These are phyloP conservation scores for Astrothelium macrocarpum DNA, from an alignment of 495 filamentous ascomycete species.

Conservation along the genomic window DNA sequence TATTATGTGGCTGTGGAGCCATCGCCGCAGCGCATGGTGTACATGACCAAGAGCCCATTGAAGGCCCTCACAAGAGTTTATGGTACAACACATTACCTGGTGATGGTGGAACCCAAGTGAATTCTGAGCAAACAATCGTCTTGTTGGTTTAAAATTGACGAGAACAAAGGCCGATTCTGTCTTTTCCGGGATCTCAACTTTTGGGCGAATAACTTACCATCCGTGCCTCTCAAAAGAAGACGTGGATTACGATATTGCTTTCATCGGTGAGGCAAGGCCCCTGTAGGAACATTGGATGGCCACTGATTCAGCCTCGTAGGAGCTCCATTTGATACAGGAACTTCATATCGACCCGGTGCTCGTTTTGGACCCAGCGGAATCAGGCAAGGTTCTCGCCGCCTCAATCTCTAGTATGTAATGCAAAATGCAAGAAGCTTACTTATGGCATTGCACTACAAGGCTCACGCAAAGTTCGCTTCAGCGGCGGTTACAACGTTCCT, in stretches of 20 bases:
- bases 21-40: constrained; percentile 41
- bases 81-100: constrained; percentile 60
- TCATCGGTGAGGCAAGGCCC: constrained; percentile 26
- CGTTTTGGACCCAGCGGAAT: constrained; percentile 77
- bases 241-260: constrained; percentile 36
- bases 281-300: neutral
- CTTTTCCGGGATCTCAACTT: constrained; percentile 44
- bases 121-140: constrained; percentile 7
- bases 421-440: constrained; percentile 20
- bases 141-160: neutral
- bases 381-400: constrained; percentile 63
- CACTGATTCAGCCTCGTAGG: constrained; percentile 26
- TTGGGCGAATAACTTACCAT: constrained; percentile 66
- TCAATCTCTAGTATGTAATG: constrained; percentile 54
- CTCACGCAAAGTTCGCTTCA: constrained; percentile 46
- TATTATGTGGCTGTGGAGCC: constrained; percentile 27
- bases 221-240: constrained; percentile 62
- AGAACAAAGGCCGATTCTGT: constrained; percentile 50
- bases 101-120: constrained; percentile 60
- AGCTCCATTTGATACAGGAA: constrained; percentile 57
- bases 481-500: constrained; percentile 54
- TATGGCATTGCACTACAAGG: constrained; percentile 26
- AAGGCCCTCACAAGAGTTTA: constrained; percentile 47
- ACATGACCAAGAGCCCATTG: constrained; percentile 45
- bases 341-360: constrained; percentile 71